Conservation (phyloP, 116 monocot genomes). For the Iris pallida region DNA sequence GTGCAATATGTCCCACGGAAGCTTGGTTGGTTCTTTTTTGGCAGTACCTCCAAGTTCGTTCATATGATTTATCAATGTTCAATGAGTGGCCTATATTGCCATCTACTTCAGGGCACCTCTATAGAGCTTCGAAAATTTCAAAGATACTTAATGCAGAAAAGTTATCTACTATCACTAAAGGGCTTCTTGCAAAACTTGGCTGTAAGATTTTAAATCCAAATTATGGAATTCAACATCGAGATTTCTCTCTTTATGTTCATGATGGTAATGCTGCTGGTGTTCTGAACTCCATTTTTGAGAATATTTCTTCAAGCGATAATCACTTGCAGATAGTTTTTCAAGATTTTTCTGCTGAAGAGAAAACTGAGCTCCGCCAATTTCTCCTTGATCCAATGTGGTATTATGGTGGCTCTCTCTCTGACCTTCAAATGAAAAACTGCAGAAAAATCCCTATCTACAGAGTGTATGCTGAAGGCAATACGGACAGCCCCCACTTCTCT, state of each 20-base stretch:
- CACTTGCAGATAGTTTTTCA: conserved; percentile 40
- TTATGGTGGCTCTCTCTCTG: conserved; percentile 48
- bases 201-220: conserved; percentile 73
- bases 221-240: conserved; percentile 49
- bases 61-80: conserved; percentile 65
- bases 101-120: conserved; percentile 73
- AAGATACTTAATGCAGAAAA: conserved; percentile 57
- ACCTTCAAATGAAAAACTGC: conserved; percentile 53
- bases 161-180: conserved; percentile 50
- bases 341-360: conserved; percentile 48
- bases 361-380: conserved; percentile 70
- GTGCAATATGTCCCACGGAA: conserved; percentile 27
- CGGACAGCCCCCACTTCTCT: conserved; percentile 35
- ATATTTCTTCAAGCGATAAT: conserved; percentile 31
- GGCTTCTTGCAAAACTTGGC: conserved; percentile 66
- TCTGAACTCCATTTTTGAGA: conserved; percentile 67
- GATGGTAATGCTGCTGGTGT: conserved; percentile 71
- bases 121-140: conserved; percentile 61
- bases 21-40: conserved; percentile 91
- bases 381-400: conserved; percentile 94
- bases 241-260: conserved; percentile 63
- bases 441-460: conserved; percentile 76
- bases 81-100: conserved; percentile 94
- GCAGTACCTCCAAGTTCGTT: conserved; percentile 61
- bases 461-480: conserved; percentile 46